Conservation (phyloP, 495 filamentous ascomycete genomes). For the Penicillium argentinense region DNA sequence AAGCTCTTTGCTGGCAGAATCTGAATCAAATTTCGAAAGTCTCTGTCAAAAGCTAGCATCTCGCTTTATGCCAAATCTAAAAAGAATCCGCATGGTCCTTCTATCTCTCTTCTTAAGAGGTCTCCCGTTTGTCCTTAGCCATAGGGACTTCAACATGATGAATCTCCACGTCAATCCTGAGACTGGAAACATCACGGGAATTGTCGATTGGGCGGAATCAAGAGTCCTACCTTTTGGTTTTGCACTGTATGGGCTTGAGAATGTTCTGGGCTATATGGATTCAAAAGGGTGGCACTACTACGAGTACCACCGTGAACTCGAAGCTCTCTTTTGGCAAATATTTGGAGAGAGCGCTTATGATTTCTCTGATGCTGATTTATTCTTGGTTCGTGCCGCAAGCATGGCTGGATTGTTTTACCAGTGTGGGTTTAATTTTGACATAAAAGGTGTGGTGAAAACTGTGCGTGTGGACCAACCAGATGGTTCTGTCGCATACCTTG, state of each 20-base stretch:
- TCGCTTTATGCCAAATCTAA: constrained; percentile 12
- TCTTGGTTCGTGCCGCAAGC: constrained; percentile 12
- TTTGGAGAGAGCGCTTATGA: constrained; percentile 16
- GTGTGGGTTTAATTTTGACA: constrained; percentile 22
- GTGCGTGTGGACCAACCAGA: constrained; percentile 11
- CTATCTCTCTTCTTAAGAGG: constrained; percentile 28
- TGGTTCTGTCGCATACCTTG: constrained; percentile 16
- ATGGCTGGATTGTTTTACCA: constrained; percentile 19
- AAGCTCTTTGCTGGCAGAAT: constrained; percentile 7
- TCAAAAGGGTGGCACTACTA: constrained; percentile 39
- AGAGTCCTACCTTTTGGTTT: constrained; percentile 45
- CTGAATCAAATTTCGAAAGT: constrained; percentile 15
- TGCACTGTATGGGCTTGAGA: constrained; percentile 41
- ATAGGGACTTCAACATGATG: constrained; percentile 46
- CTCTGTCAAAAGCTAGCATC: constrained; percentile 13
- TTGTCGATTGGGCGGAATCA: constrained; percentile 49
- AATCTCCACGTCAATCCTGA: constrained; percentile 43
- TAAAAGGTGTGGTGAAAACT: constrained; percentile 9
- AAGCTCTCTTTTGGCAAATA: constrained; percentile 26
- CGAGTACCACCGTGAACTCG: constrained; percentile 15
- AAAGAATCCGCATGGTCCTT: constrained; percentile 21
- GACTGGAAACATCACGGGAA: constrained; percentile 41
- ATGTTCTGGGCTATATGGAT: constrained; percentile 38
- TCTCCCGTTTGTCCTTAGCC: constrained; percentile 43
- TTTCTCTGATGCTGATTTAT: constrained; percentile 16